phyloP scores from a whole-genome alignment of 2,329 filamentous ascomycete species.

The Aspergillus latus region DNA sequence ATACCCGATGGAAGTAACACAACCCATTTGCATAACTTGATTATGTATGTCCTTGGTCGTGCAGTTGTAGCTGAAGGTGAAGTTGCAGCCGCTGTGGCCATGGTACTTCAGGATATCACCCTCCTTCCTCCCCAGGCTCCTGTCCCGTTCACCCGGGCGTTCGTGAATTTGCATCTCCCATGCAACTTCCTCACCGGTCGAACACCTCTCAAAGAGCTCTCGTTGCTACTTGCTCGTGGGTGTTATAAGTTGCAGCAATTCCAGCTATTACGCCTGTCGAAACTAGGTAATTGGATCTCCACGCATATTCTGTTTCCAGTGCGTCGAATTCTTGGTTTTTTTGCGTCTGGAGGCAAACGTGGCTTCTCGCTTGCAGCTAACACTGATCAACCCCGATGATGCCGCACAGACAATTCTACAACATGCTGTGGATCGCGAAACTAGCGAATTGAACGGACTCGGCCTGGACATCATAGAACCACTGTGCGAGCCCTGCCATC shows the following conservation, averaged over 20 bases:
- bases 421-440: slow-evolving; percentile 86
- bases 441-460: slow-evolving; percentile 77
- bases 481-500: slow-evolving; percentile 76
- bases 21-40: not conserved
- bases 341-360: slow-evolving; percentile 53
- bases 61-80: not conserved
- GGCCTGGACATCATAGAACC: slow-evolving; percentile 83
- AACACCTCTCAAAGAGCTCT: slow-evolving; percentile 68
- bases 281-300: slow-evolving; percentile 44
- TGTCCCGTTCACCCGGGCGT: not conserved
- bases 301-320: slow-evolving; percentile 81
- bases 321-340: slow-evolving; percentile 66
- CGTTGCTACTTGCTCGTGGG: slow-evolving; percentile 84
- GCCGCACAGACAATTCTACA: slow-evolving; percentile 69
- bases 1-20: slow-evolving; percentile 17
- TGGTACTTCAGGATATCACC: slow-evolving; percentile 3
- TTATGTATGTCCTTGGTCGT: not conserved
- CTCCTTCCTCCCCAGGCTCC: not conserved
- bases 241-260: not conserved
- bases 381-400: slow-evolving; percentile 71
- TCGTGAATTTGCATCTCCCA: slow-evolving; percentile 71
- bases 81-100: not conserved
- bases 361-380: slow-evolving; percentile 72
- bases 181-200: slow-evolving; percentile 83
- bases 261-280: not conserved